Base-by-base conservation (phyloP, 805 yeast species). In the Candida vartiovaarae region DNA sequence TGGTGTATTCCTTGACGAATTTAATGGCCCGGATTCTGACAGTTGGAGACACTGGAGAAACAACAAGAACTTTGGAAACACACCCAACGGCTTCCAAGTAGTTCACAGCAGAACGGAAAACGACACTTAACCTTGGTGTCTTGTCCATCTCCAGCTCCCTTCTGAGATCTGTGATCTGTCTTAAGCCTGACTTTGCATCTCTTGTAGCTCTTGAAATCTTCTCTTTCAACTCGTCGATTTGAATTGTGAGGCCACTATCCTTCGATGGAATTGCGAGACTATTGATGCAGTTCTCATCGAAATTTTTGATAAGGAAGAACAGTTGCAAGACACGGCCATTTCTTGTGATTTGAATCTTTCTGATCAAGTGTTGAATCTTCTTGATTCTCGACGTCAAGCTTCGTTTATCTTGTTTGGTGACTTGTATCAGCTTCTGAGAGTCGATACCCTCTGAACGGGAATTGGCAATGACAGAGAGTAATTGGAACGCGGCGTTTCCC, bases 361-460 rank as follows among this genome's bases (percentile, higher is more conserved):
- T 62, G 5, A 81, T 71, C 15, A 80, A 61, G 23, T 75, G 76
- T 32, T 68, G 76, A 20, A 84, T 62, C 36, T 71, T 70, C 52
- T 75, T 78, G 41, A 82, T 65, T 51, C 93, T 68, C 1, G 78
- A 68, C 0, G 89, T 79, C 34, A 82, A 66, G 45, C 89, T 81
- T 49, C 91, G 70, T 15, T 81, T 75, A 53, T 84, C 93, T 60
- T 84, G 93, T 7, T 75, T 75, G 0, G 89, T 75, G 20, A 63
- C 67, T 34, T 65, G 63, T 3, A 80, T 74, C 45, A 84, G 64
- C 26, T 76, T 78, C 29, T 77, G 64, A 0, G 90, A 75, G 39
- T 75, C 69, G 11, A 83, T 75, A 8, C 93, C 93, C 1, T 60
- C 53, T 0, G 67, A 62, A 25, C 78, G 78, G 29, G 74, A 57